Conservation (phyloP, 495 filamentous ascomycete species). For the Hypoxylon subgilvum region DNA sequence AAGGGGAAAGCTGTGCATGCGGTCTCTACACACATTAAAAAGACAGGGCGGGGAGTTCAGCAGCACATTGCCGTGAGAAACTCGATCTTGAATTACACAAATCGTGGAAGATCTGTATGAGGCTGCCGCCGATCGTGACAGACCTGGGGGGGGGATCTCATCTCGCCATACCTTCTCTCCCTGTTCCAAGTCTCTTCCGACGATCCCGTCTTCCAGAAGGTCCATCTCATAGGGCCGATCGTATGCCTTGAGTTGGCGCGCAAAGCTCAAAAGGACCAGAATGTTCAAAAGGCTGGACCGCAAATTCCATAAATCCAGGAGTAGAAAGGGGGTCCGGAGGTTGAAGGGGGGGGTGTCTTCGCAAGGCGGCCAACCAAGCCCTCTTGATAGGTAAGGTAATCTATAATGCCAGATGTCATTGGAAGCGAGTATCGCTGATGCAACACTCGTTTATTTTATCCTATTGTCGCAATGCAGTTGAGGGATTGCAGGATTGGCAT, state of each 20-base stretch:
- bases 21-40: too few species aligned
- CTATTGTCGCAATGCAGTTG: conserved; percentile 25
- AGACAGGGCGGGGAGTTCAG: too few species aligned
- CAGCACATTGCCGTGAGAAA: too few species aligned
- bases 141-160: conserved; percentile 2
- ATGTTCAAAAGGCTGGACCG: background rate
- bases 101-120: conserved; percentile 5
- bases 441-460: conserved; percentile 23
- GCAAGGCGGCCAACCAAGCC: conserved; percentile 27
- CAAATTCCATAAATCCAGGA: conserved; percentile 8
- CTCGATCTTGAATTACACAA: background rate
- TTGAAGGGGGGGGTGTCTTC: conserved; percentile 13
- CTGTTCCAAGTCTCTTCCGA: too few species aligned
- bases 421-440: conserved; percentile 34
- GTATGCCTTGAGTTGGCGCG: conserved; percentile 1
- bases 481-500: conserved; percentile 38
- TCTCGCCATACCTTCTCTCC: background rate
- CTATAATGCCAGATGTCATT: conserved; percentile 17
- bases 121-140: conserved; percentile 15
- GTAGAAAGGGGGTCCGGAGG: background rate
- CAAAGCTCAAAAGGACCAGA: background rate
- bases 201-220: too few species aligned
- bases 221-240: background rate
- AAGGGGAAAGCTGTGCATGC: too few species aligned
- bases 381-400: conserved; percentile 20